Base-by-base conservation (phyloP, 805 yeast species). In the Hanseniaspora occidentalis region DNA sequence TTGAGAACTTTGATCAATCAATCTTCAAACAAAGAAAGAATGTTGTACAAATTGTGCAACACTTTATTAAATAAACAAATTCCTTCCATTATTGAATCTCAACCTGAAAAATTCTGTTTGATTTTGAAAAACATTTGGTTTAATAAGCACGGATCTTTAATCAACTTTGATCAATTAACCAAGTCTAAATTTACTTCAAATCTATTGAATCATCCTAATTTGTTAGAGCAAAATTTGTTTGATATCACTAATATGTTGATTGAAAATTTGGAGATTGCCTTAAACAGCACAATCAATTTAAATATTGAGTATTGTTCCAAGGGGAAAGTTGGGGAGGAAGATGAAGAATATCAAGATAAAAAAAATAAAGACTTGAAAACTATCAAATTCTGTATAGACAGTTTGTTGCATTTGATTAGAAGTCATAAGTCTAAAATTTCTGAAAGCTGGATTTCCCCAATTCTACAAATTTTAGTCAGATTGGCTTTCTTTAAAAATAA, bases 1-100 rank as follows among this genome's bases (percentile, higher is more conserved):
- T 57, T 79, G 63, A 69, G 94, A 53, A 71, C 82, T 9, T 58
- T 86, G 36, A 76, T 84, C 45, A 81, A 84, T 56, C 96, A 88
- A 55, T 64, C 81, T 5, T 66, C 84, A 1, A 81, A 81, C 47
- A 51, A 66, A 3, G 77, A 75, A 45, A 68, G 95, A 40, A 56
- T 75, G 41, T 65, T 89, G 38, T 70, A 82, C 61, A 80, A 77
- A 48, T 65, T 81, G 29, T 79, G 94, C 2, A 71, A 70, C 37
- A 66, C 64, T 43, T 67, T 72, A 0, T 59, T 82, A 35, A 51
- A 60, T 3, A 47, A 64, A 35, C 25, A 35, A 2, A 60, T 80
- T 11, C 62, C 69, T 2, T 60, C 61, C 2, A 62, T 50, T 4
- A 65, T 65, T 45, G 54, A 57, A 29, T 41, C 50, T 1, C 58